Evolutionary conservation across 495 filamentous ascomycete species (phyloP), one percentile per base, ranked within the genome.

Genomic region (Aspergillus biplanus): DNA sequence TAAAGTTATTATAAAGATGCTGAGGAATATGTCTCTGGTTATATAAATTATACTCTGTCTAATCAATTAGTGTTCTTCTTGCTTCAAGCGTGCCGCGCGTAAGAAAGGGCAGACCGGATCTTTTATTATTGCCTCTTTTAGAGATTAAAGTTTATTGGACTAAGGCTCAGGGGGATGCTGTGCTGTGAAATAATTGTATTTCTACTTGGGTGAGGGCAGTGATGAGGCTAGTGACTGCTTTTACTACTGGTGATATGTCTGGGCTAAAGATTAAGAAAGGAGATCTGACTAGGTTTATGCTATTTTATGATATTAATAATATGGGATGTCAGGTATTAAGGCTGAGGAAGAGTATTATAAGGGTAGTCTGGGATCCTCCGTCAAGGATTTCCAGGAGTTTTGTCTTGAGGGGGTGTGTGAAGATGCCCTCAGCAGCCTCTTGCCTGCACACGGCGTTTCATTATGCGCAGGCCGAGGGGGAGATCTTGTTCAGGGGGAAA

Each of bases 51-150:
- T 27, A 27, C 21, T 27, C 21, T 27, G 21, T 27, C 21, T 27
- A 1, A 27, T 27, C 2, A 27, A 2, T 27, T 27, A 27, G 21
- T 27, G 1, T 27, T 27, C 21, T 27, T 27, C 21, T 27, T 27
- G 21, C 21, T 27, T 27, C 21, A 27, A 27, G 21, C 21, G 1
- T 27, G 21, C 21, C 21, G 21, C 1, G 21, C 89, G 0, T 86
- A 87, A 64, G 90, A 89, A 0, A 84, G 75, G n/a, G 84, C 82
- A 15, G 90, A n/a, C n/a, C n/a, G n/a, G n/a, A 92, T 73, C 89
- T 89, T 1, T 64, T 92, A 56, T 76, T 76, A 16, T 67, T 91
- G 52, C 87, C 88, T 44, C 86, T 83, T 50, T 68, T 87, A 49
- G 83, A 85, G 5, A 87, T 92, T 5, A 88, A 86, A 0, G 59